Base-by-base conservation (phyloP, 202 grass and related monocot species). In the Schoenoplectus tabernaemontani region DNA sequence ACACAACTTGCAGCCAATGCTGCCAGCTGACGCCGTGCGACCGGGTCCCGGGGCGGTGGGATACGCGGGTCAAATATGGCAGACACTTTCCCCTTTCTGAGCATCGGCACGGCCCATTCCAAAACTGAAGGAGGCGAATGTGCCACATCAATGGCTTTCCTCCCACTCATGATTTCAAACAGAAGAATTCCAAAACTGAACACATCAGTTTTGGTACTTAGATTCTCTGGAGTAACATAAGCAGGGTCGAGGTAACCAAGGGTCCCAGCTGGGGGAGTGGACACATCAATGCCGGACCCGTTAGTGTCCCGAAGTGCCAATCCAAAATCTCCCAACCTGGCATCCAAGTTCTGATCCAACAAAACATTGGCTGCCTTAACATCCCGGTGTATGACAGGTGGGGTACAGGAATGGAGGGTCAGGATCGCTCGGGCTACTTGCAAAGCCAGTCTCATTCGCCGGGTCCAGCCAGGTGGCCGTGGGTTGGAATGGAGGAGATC, bases 111-210 rank as follows among this genome's bases (percentile, higher is more conserved):
- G 0, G 96, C 96, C 96, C 96, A 99, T 84, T 99, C 96, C 32
- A 95, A 88, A 15, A 99, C 92, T 3, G 92, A 95, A 5, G 96
- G 96, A 15, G 92, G 96, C 44, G 96, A 99, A 78, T 93, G 87
- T 62, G 87, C 91, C 1, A 99, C 90, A 62, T 99, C 96, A 74
- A 99, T 99, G 44, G 96, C 92, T 85, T 91, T 93, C 78, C 96
- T 85, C 1, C 96, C 96, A 82, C 96, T 99, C 83, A 99, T 93
- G 64, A 99, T 99, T 85, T 99, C 96, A 4, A 99, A 90, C 23
- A 99, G 89, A 63, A 99, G 88, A 84, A 99, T 99, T 64, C 92
- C 96, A 64, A 99, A 99, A 89, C 96, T 99, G 84, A 99, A 99
- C 20, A 99, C 96, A 73, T 99, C 91, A 1, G 96, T 99, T 85